A percentile compares a stretch with the other conserved stretches of the same genome.
Conservation (phyloP, 2,329 filamentous ascomycete genomes). For the Verticillium dahliae region DNA sequence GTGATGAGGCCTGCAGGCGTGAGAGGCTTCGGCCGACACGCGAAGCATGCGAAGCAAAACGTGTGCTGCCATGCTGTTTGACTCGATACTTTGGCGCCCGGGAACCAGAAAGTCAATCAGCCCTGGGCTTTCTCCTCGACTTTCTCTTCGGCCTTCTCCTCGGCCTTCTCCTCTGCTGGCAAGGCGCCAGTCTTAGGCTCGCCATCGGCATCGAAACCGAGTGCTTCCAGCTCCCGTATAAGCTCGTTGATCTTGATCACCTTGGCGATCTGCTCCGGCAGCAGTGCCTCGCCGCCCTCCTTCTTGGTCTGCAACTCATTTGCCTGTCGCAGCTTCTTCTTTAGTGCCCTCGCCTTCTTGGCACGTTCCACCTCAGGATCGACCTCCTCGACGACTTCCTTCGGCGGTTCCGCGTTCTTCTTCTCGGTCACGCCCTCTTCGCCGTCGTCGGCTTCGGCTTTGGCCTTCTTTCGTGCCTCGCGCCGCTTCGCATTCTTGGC, state of each 20-base stretch:
- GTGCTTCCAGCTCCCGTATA: constrained; percentile 74
- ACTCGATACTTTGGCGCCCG: background rate
- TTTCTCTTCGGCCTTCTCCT: background rate
- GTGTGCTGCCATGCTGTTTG: background rate
- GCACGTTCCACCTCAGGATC: constrained; percentile 75
- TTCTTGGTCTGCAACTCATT: constrained; percentile 88
- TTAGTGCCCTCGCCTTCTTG: constrained; percentile 86
- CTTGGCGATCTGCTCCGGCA: constrained; percentile 95
- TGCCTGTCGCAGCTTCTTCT: constrained; percentile 93
- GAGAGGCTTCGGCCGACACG: background rate
- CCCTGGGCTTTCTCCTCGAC: background rate
- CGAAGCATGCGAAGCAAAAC: background rate
- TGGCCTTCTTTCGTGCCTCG: constrained; percentile 50
- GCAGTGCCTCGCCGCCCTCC: constrained; percentile 71
- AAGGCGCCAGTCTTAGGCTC: background rate
- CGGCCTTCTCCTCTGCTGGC: background rate
- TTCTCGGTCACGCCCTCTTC: constrained; percentile 26
- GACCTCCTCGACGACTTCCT: constrained; percentile 33
- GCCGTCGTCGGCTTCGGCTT: constrained; percentile 50
- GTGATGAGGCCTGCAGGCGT: background rate
- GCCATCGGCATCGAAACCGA: constrained; percentile 62
- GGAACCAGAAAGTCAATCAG: background rate
- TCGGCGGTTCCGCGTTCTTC: constrained; percentile 8
- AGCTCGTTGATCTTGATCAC: constrained; percentile 96
- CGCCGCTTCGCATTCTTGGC: constrained; percentile 83